Percentiles rank a stretch among this genome's conserved stretches.
These are phyloP conservation scores for Eucalyptus caleyi DNA, from an alignment of 345 rosid genomes.

Conservation along the genomic window DNA sequence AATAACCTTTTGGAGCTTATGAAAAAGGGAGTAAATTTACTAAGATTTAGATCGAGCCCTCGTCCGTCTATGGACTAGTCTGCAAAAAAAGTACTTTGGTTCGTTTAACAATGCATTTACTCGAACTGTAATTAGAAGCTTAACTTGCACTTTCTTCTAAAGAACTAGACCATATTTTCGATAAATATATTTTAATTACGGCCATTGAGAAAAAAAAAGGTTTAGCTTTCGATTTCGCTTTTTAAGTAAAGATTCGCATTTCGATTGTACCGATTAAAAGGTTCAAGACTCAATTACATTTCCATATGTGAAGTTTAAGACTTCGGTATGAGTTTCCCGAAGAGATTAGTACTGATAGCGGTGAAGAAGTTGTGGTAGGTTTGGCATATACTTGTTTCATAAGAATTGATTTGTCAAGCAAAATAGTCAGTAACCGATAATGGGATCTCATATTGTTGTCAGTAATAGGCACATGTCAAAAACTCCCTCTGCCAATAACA, in stretches of 20 bases:
- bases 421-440: fast-evolving
- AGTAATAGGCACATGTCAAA: not conserved
- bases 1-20: not conserved
- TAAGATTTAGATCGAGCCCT: not conserved
- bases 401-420: not conserved
- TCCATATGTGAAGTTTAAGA: not conserved
- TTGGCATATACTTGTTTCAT: not conserved
- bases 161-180: not conserved
- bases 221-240: fast-evolving
- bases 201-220: not conserved
- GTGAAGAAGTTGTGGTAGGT: not conserved
- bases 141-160: not conserved
- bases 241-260: not conserved
- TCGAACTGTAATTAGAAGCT: not conserved
- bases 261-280: not conserved
- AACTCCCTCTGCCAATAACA: too few relatives aligned
- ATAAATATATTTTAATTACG: not conserved
- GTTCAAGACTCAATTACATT: not conserved
- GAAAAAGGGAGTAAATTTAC: not conserved
- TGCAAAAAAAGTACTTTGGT: not conserved
- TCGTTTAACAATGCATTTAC: not conserved
- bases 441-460: fast-evolving
- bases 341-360: fast-evolving
- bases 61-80: not conserved
- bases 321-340: not conserved